phyloP scores from a whole-genome alignment of 345 rosid genomes.

The Eucalyptus fibrosa region DNA sequence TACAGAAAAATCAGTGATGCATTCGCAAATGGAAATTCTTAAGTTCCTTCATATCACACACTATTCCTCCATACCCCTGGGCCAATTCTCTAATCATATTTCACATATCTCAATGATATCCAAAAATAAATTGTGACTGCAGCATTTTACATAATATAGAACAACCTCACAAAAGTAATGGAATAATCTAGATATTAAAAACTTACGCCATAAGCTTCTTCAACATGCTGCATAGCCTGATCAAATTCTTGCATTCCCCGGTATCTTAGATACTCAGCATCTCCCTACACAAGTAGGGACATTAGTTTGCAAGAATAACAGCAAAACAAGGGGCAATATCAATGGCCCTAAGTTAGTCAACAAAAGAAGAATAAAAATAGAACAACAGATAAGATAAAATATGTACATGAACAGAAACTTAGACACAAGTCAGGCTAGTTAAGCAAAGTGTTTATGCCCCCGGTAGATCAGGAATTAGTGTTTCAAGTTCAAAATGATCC shows the following conservation, averaged over 20 bases:
- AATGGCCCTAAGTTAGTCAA: neutral
- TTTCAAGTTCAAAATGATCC: neutral
- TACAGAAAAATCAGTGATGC: neutral
- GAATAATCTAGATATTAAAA: neutral
- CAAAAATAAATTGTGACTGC: neutral
- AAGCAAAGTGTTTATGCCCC: neutral
- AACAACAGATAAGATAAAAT: neutral
- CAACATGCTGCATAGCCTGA: conserved; percentile 82
- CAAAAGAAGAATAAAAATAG: neutral
- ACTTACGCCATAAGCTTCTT: conserved; percentile 69
- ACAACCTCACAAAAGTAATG: neutral
- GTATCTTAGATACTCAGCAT: conserved; percentile 71
- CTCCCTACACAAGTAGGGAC: conserved; percentile 30
- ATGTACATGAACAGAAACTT: neutral
- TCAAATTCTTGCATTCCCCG: conserved; percentile 89
- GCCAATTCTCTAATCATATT: neutral
- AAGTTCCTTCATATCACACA: neutral
- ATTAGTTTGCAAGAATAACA: neutral
- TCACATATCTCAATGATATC: neutral
- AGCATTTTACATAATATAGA: neutral
- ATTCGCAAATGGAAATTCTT: neutral
- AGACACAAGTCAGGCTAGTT: neutral
- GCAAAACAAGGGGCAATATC: neutral
- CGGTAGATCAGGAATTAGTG: neutral
- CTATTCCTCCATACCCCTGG: neutral